Evolutionary conservation across 306 rosid species (phyloP).

Genomic region (Delonix regia): DNA sequence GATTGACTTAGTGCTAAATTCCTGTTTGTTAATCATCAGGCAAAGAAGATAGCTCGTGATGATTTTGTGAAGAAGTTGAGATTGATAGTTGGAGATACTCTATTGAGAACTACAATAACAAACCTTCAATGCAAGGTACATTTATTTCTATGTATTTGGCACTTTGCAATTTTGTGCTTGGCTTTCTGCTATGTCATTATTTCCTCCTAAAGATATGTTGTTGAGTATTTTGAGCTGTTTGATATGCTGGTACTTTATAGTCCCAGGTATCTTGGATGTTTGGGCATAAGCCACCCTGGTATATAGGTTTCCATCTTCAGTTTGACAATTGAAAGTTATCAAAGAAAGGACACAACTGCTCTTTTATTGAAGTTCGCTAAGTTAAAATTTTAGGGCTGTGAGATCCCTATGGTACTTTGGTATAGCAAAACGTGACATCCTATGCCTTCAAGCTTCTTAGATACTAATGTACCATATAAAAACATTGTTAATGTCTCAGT

Average conservation of each 20-base stretch:
- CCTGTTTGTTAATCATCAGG: conserved; percentile 45
- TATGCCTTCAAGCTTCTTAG: neutral
- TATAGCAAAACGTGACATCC: neutral
- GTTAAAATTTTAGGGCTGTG: too few species aligned
- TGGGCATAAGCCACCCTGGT: neutral
- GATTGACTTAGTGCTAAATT: neutral
- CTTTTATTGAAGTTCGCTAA: neutral
- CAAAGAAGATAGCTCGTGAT: conserved; percentile 66
- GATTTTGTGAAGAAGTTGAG: conserved; percentile 75
- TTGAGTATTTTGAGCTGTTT: neutral
- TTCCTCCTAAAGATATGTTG: neutral
- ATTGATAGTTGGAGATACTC: conserved; percentile 70
- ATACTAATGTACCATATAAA: neutral
- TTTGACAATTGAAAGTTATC: neutral
- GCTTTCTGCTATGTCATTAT: neutral
- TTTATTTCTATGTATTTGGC: neutral
- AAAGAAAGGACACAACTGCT: neutral
- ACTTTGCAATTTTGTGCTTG: conserved; percentile 1
- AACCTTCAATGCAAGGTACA: conserved; percentile 65
- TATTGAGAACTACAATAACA: conserved; percentile 65
- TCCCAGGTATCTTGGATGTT: neutral
- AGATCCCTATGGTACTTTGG: neutral
- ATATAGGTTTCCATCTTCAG: neutral
- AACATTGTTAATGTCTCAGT: neutral
- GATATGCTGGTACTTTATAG: neutral